Evolutionary conservation across 1,284 basidiomycete genomes (phyloP).

Genomic region (Heterobasidion occidentale): DNA sequence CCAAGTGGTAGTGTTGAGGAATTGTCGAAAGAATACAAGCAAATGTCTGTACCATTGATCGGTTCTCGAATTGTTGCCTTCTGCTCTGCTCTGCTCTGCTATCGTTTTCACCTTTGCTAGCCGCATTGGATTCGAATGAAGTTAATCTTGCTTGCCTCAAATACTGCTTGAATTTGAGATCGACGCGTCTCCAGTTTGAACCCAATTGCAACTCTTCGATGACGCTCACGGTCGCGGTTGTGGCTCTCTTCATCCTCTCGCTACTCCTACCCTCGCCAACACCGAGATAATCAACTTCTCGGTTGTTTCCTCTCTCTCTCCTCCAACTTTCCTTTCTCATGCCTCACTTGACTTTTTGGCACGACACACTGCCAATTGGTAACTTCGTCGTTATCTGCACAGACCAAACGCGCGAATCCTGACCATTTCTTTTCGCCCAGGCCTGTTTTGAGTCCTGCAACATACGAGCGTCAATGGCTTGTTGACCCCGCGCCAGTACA

Average conservation of each 20-base stretch:
- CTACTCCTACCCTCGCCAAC: constrained; percentile 30
- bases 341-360: constrained; percentile 15
- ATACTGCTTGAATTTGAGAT: too few relatives aligned
- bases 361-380: constrained; percentile 27
- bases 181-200: too few relatives aligned
- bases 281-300: constrained; percentile 62
- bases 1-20: not conserved
- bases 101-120: too few relatives aligned
- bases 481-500: constrained; percentile 36
- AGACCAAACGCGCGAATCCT: not conserved
- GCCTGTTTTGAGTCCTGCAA: constrained; percentile 19
- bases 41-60: not conserved
- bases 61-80: too few relatives aligned
- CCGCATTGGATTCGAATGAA: too few relatives aligned
- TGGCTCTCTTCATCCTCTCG: not conserved
- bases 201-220: not conserved
- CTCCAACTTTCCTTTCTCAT: constrained; percentile 7
- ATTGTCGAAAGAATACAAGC: not conserved
- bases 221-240: not conserved
- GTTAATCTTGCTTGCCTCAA: too few relatives aligned
- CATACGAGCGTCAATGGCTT: constrained; percentile 23
- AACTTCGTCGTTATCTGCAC: constrained; percentile 8
- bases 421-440: constrained; percentile 13
- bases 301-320: constrained; percentile 9
- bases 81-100: too few relatives aligned